Conservation (phyloP, 179 eudicot species). For the Beta corolliflora region DNA sequence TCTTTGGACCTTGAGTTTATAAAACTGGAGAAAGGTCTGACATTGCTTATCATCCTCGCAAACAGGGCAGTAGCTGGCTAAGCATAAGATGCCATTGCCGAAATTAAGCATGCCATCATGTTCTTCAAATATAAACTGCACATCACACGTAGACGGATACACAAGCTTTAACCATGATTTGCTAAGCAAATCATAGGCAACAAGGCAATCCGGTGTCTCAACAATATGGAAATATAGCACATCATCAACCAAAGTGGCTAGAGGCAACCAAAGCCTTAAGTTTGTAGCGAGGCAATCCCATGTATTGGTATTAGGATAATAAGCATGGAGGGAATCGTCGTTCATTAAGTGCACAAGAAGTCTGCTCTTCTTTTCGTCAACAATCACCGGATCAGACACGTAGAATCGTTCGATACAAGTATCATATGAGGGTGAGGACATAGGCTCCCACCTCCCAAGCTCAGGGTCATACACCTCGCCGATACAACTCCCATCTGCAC, state of each 20-base stretch:
- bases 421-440: not conserved
- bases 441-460: no score
- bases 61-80: not conserved
- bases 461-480: not conserved
- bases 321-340: not conserved
- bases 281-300: not conserved
- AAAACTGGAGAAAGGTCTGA: not conserved
- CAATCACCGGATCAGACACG: not conserved
- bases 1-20: not conserved
- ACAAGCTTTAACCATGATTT: not conserved
- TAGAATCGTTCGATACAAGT: not conserved
- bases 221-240: not conserved
- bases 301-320: not conserved
- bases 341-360: not conserved
- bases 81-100: not conserved
- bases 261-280: not conserved
- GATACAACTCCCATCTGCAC: not conserved
- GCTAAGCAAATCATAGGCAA: not conserved
- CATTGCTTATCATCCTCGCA: not conserved
- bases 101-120: not conserved
- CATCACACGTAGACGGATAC: not conserved
- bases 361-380: not conserved
- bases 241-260: not conserved
- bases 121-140: not conserved
- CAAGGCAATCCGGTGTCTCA: not conserved